These are phyloP conservation scores for Microdochium nivale DNA, from an alignment of 2,329 filamentous ascomycete genomes.

Conservation along the genomic window DNA sequence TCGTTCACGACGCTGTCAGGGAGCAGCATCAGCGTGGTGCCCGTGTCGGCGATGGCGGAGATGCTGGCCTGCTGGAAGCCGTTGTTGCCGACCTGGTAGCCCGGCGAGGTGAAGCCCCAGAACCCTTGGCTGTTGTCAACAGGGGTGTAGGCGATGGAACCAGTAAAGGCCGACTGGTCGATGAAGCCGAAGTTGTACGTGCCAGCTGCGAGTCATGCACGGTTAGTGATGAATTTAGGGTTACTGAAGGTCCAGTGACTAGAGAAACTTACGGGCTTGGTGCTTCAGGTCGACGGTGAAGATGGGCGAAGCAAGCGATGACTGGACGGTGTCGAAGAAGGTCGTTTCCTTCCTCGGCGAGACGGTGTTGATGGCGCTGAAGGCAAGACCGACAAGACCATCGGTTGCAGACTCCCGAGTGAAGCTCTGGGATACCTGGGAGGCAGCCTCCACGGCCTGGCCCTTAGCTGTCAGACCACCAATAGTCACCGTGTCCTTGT, in stretches of 20 bases:
- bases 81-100: slow-evolving; percentile 19
- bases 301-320: slow-evolving; percentile 15
- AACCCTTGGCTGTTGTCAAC: slow-evolving; percentile 23
- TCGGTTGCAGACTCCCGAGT: slow-evolving; percentile 18
- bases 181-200: slow-evolving; percentile 28
- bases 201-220: slow-evolving; percentile 11
- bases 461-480: slow-evolving; percentile 18
- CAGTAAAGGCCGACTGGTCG: slow-evolving; percentile 22
- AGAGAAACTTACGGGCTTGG: slow-evolving; percentile 9
- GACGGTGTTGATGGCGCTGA: slow-evolving; percentile 24
- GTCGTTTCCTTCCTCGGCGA: slow-evolving; percentile 10
- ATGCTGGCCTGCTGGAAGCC: slow-evolving; percentile 13
- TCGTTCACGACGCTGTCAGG: slow-evolving; percentile 34
- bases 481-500: slow-evolving; percentile 19
- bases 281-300: slow-evolving; percentile 24
- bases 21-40: slow-evolving; percentile 48
- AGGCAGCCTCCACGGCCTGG: slow-evolving; percentile 23
- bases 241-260: background rate
- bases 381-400: slow-evolving; percentile 24
- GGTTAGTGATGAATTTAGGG: too few relatives aligned
- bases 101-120: slow-evolving; percentile 26
- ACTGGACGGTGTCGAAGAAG: slow-evolving; percentile 22
- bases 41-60: slow-evolving; percentile 48
- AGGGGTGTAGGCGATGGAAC: slow-evolving; percentile 21
- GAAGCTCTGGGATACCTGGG: slow-evolving; percentile 17